Percentiles rank a stretch among this genome's conserved stretches.
Conservation (phyloP, 202 grass and related monocot species). For the Carex sylvatica region DNA sequence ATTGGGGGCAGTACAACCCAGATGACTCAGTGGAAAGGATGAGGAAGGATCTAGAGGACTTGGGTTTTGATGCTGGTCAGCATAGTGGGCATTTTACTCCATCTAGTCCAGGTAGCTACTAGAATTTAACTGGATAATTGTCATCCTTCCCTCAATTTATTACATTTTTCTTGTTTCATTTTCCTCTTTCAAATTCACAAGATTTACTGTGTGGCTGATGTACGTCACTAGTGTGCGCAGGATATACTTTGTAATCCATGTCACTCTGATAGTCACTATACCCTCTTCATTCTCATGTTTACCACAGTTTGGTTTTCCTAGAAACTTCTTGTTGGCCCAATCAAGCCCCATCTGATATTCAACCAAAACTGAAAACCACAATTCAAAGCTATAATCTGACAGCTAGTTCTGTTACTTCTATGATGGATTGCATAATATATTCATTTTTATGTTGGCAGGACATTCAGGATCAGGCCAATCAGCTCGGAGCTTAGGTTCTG, state of each 20-base stretch:
- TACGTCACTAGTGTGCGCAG: not conserved
- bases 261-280: not conserved
- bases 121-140: constrained; percentile 8
- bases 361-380: constrained; percentile 1
- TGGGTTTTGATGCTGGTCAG: constrained; percentile 32
- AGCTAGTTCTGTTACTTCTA: not conserved
- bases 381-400: not conserved
- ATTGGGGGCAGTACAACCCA: constrained; percentile 24
- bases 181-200: not conserved
- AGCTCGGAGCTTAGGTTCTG: constrained; percentile 7
- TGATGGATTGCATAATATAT: not conserved
- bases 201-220: not conserved
- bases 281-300: not conserved
- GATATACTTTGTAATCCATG: not conserved
- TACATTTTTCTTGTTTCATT: not conserved
- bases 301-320: not conserved
- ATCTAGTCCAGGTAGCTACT: constrained; percentile 63
- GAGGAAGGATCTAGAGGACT: constrained; percentile 34
- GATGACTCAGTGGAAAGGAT: constrained; percentile 21
- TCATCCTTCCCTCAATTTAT: not conserved
- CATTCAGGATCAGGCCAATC: constrained; percentile 11
- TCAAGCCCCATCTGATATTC: not conserved
- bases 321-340: not conserved
- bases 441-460: constrained; percentile 4
- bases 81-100: constrained; percentile 59